phyloP scores from a whole-genome alignment of 176 grass and related monocot species.

The Elaeis guineensis region DNA sequence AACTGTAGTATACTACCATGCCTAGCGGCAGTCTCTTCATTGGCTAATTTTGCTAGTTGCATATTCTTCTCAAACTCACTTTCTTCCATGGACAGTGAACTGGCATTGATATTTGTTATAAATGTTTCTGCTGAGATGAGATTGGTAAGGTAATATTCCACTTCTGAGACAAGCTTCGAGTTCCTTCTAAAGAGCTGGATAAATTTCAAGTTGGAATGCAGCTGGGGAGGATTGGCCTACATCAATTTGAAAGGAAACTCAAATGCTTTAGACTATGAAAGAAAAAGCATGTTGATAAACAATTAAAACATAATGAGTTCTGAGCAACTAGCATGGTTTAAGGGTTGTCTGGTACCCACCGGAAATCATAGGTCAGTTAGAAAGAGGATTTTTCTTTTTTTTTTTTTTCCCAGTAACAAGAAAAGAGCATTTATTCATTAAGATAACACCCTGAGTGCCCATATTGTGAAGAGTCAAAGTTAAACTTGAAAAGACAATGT shows the following conservation, averaged over 20 bases:
- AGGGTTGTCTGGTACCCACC: too few species aligned
- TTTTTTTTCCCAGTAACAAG: too few species aligned
- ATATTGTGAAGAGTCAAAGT: too few species aligned
- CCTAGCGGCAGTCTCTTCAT: slow-evolving; percentile 33
- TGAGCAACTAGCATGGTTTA: too few species aligned
- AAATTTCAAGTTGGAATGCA: slow-evolving; percentile 93
- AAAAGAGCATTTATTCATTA: too few species aligned
- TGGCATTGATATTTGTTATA: slow-evolving; percentile 57
- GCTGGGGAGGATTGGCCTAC: slow-evolving; percentile 84
- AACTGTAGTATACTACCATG: slow-evolving; percentile 18
- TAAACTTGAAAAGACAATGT: too few species aligned
- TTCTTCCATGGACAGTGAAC: slow-evolving; percentile 68
- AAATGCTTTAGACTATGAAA: too few species aligned
- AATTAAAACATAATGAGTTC: too few species aligned
- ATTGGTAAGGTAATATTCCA: slow-evolving; percentile 89
- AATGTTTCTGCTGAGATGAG: slow-evolving; percentile 86
- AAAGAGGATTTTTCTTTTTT: too few species aligned
- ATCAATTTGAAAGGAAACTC: slow-evolving; percentile 7
- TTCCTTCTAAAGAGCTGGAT: slow-evolving; percentile 78
- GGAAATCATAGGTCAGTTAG: too few species aligned
- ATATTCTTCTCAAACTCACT: slow-evolving; percentile 69
- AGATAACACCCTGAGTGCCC: too few species aligned
- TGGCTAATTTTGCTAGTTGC: slow-evolving; percentile 47
- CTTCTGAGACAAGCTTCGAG: slow-evolving; percentile 87
- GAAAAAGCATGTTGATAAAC: too few species aligned